phyloP scores from a whole-genome alignment of 2,329 filamentous ascomycete species.

The Penicillium brevicompactum region DNA sequence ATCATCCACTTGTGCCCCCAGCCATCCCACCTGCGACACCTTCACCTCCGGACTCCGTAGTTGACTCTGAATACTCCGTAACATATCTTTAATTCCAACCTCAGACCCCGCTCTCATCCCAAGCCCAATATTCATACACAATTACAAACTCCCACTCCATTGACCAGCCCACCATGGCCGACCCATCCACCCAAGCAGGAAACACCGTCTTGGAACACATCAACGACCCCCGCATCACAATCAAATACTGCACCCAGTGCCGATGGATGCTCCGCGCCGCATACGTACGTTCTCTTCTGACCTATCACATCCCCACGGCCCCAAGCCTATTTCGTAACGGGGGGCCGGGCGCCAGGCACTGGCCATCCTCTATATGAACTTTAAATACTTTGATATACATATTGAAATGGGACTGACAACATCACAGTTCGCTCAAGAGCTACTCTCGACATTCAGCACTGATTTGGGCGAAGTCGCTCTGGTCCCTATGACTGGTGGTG shows the following conservation, averaged over 20 bases:
- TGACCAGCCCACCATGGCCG: neutral
- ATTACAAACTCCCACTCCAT: neutral
- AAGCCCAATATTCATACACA: no score
- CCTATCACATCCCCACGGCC: neutral
- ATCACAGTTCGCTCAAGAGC: slow-evolving; percentile 82
- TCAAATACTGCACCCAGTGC: slow-evolving; percentile 91
- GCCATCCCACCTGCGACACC: neutral
- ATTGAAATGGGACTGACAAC: neutral
- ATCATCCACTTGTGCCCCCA: slow-evolving; percentile 22
- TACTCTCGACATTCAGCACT: slow-evolving; percentile 87
- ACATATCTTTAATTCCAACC: no score
- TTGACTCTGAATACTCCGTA: no score
- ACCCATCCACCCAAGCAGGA: neutral
- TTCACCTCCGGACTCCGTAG: no score
- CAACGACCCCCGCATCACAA: slow-evolving; percentile 73
- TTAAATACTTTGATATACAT: no score
- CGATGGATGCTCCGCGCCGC: slow-evolving; percentile 87
- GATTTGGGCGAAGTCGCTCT: slow-evolving; percentile 84
- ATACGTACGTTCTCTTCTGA: slow-evolving; percentile 62
- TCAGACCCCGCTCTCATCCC: no score
- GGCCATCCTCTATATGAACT: no score
- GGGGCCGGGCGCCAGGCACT: no score
- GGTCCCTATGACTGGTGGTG: slow-evolving; percentile 79
- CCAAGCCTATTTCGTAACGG: neutral
- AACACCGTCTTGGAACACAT: slow-evolving; percentile 21